These are phyloP conservation scores for Noccaea caerulescens DNA, from an alignment of 345 rosid genomes.

Conservation along the genomic window DNA sequence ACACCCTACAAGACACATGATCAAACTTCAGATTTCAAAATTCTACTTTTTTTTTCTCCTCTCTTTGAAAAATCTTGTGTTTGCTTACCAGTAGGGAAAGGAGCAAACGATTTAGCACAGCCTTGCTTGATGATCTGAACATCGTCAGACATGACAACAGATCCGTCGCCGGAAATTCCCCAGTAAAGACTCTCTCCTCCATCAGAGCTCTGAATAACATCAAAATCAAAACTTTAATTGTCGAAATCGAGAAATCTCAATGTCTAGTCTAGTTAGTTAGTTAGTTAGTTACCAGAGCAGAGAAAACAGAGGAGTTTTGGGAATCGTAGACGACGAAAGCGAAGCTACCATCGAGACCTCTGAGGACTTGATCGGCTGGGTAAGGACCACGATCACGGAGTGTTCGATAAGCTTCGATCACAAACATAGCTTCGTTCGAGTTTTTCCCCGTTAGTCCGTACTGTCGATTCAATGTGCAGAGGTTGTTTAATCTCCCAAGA, in stretches of 20 bases:
- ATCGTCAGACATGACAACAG: conserved; percentile 83
- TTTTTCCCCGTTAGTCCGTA: conserved; percentile 75
- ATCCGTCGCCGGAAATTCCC: conserved; percentile 91
- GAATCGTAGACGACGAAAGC: conserved; percentile 86
- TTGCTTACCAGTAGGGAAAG: conserved; percentile 69
- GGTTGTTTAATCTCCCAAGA: conserved; percentile 72
- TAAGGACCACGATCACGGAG: conserved; percentile 94
- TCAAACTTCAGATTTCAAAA: no score
- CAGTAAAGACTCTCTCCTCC: conserved; percentile 76
- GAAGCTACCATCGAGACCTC: conserved; percentile 85
- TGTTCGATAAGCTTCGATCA: conserved; percentile 84
- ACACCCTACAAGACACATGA: conserved; percentile 71
- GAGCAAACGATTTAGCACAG: conserved; percentile 94
- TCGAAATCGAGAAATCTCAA: not conserved
- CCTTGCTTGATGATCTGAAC: conserved; percentile 74
- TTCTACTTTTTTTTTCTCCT: not conserved
- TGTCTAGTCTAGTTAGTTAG: not conserved
- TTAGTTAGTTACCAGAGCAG: conserved; percentile 61
- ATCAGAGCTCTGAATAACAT: conserved; percentile 62
- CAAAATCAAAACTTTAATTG: not conserved
- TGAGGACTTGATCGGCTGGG: conserved; percentile 90
- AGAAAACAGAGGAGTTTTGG: conserved; percentile 70
- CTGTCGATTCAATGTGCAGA: conserved; percentile 63
- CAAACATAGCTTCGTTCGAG: conserved; percentile 76
- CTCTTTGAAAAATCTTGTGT: not conserved